Base-by-base conservation (phyloP, 2,329 filamentous ascomycete species). In the Neurospora crassa region DNA sequence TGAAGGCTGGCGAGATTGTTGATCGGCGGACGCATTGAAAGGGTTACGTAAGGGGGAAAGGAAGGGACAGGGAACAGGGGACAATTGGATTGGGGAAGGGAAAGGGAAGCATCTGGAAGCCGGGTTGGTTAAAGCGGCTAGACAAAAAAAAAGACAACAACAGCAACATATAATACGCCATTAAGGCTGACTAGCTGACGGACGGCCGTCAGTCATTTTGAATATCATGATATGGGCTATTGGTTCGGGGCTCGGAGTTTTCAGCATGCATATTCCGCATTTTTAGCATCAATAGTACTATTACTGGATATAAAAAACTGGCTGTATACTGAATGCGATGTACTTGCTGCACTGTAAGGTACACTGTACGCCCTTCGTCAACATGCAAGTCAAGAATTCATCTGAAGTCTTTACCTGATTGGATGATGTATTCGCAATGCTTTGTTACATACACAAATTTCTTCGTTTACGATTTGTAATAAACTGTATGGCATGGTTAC, bases 1-100 rank as follows among this genome's bases (percentile, higher is more conserved):
- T 90, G 1, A 83, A 82, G 72, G 88, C 88, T 11, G 87, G 87
- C 41, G 87, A 89, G 74, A 86, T 90, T 72, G 86, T 89, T 47
- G 85, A 85, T 71, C 83, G 83, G 59, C 80, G 82, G 69, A 73
- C 73, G 11, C 71, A 74, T 5, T 76, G 69, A 71, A 40, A 67
- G 18, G 24, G 29, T 41, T 42, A 24, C 53, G 40, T 43, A 63
- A 34, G 53, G 29, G 24, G 24, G 4, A 5, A 29, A 34, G 16
- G 14, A 18, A 63, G 47, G 47, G 24, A 34, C 47, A 29, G n/a
- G 45, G 45, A 53, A 53, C 20, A 34, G 24, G 47, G 24, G 24
- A 29, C 12, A 5, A 45, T 59, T 34, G 24, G 53, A 18, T 34
- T 2, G 53, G 24, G 10, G 24, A 16, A 2, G 20, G 12, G 53